phyloP scores from a whole-genome alignment of 1,284 basidiomycete species.

The Coniferiporia sulphurascens region DNA sequence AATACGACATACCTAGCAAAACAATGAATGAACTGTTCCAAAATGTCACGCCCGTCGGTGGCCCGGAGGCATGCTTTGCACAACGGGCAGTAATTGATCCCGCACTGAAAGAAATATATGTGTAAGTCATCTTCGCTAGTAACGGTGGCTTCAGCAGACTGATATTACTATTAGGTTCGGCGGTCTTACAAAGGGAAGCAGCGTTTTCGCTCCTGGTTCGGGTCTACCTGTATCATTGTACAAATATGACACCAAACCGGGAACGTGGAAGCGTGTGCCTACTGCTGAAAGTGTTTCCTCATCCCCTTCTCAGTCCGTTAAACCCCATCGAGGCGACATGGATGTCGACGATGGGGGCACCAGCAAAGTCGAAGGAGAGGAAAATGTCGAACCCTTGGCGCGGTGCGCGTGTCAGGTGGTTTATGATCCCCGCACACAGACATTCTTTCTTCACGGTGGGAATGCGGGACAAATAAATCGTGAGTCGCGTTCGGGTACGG shows the following conservation, averaged over 20 bases:
- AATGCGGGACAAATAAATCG: conserved; percentile 42
- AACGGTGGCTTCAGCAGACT: too few relatives aligned
- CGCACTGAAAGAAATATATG: conserved; percentile 59
- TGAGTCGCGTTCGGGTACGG: conserved; percentile 13
- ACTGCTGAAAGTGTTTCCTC: not conserved
- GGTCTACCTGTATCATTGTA: conserved; percentile 61
- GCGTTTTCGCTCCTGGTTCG: conserved; percentile 17
- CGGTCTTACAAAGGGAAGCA: not conserved
- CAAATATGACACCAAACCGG: conserved; percentile 51
- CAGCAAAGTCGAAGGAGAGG: conserved; percentile 16
- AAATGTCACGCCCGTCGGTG: conserved; percentile 53
- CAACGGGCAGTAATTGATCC: conserved; percentile 67
- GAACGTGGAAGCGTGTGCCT: conserved; percentile 57
- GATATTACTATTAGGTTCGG: not conserved
- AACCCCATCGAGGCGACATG: conserved; percentile 13
- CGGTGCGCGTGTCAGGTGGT: conserved; percentile 75
- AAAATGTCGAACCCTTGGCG: conserved; percentile 40
- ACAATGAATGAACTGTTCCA: conserved; percentile 57
- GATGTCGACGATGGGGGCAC: conserved; percentile 1
- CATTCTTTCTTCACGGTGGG: conserved; percentile 67
- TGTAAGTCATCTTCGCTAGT: conserved; percentile 41
- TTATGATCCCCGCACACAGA: conserved; percentile 53
- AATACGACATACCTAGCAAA: conserved; percentile 57
- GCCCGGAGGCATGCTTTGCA: conserved; percentile 64
- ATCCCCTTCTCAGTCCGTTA: not conserved